Base-by-base conservation (phyloP, 1,139 yeast genomes). In the Magnusiomyces suaveolens region DNA sequence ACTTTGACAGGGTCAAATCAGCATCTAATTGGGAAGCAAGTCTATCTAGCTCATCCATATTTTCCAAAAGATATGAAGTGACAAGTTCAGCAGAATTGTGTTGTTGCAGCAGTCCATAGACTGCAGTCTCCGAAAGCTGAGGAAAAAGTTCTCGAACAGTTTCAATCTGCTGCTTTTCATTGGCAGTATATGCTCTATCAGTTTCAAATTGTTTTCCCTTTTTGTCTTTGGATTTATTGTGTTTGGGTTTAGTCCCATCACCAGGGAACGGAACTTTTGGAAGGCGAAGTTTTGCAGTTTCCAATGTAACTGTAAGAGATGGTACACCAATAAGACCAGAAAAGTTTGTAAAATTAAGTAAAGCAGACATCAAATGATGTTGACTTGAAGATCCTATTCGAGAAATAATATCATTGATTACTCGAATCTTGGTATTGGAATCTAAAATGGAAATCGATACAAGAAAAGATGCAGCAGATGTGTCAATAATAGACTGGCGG, bases 21-120 rank as follows among this genome's bases (percentile, higher is more conserved):
- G 59, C 54, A 14, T 41, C 49, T 2, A 46, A 23, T n/a, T 46
- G 49, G 14, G 49, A 20, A 2, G 49, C 49, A 24, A 46, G 49
- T n/a, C 46, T 50, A 2, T 66, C 63, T 0, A 77, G 66, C 8
- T 73, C 60, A 1, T 70, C 75, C 0, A 87, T 84, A 54, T 80
- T 72, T 59, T 87, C 96, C 41, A 88, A 72, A 21, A 89, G 63
- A 55, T 74, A 65, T 58, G 82, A 75, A 0, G 87, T 83, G 0
- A 81, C 81, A 24, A 66, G 62, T 58, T 86, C 94, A 0, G 83
- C 81, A 55, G 80, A 73, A 26, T 75, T 71, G 47, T 75, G 73
- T 61, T 81, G 69, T 36, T 76, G 73, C 36, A 88, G 69, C 1
- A 84, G 20, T 44, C 46, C 43, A 46, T 53, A 20, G 24, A 46